Conservation (phyloP, 2,329 filamentous ascomycete genomes). For the Xylaria sp. region DNA sequence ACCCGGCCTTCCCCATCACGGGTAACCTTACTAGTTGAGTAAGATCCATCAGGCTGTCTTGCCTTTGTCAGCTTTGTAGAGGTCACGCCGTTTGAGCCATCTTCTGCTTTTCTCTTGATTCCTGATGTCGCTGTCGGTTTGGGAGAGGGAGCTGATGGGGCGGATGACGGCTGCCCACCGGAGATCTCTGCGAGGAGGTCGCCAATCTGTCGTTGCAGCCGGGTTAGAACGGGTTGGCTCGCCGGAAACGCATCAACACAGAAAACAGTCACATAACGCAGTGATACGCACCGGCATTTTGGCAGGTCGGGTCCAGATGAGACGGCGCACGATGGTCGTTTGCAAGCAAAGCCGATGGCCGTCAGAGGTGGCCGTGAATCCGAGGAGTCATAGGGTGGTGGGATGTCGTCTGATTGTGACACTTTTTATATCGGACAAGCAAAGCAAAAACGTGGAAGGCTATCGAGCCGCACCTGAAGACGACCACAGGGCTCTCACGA, state of each 20-base stretch:
- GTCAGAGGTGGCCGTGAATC: constrained; percentile 40
- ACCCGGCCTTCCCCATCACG: constrained; percentile 42
- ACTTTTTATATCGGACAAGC: constrained; percentile 18
- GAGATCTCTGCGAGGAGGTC: constrained; percentile 71
- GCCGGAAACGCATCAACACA: constrained; percentile 3
- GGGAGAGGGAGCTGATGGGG: constrained; percentile 39
- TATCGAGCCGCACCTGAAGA: not conserved
- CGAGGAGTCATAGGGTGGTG: constrained; percentile 46
- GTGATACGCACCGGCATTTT: constrained; percentile 53
- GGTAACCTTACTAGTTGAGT: constrained; percentile 43
- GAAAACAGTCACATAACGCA: not conserved
- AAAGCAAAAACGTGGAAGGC: constrained; percentile 9
- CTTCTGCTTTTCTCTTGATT: constrained; percentile 68
- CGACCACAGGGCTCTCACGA: not conserved
- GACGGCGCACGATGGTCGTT: constrained; percentile 32
- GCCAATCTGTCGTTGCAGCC: constrained; percentile 55
- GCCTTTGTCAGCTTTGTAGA: constrained; percentile 45
- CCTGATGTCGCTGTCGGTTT: constrained; percentile 47
- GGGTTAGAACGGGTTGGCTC: constrained; percentile 35
- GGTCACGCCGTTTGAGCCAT: constrained; percentile 51
- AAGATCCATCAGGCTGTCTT: constrained; percentile 44
- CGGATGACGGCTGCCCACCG: constrained; percentile 59
- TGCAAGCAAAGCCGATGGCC: constrained; percentile 38
- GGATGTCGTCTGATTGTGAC: constrained; percentile 42
- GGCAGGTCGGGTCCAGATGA: constrained; percentile 32